phyloP scores from a whole-genome alignment of 2,329 filamentous ascomycete species.

The Scytalidium sp. region DNA sequence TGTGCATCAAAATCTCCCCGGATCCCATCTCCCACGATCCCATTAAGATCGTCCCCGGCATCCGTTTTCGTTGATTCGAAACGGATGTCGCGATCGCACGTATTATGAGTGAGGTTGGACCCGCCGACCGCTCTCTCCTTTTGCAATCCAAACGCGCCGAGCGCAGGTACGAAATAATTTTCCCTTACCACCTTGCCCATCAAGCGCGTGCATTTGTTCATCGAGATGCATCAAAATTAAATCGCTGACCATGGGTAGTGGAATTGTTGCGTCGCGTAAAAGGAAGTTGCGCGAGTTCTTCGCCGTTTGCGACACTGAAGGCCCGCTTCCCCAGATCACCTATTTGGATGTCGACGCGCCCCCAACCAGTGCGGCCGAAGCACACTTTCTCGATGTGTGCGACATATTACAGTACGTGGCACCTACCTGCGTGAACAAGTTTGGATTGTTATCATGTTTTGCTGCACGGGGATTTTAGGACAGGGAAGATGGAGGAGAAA shows the following conservation, averaged over 20 bases:
- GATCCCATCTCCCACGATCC: slow-evolving; percentile 29
- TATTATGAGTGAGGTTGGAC: slow-evolving; percentile 71
- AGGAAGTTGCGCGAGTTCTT: slow-evolving; percentile 88
- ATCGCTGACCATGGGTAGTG: slow-evolving; percentile 42
- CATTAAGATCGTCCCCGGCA: slow-evolving; percentile 36
- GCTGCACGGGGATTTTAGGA: slow-evolving; percentile 14
- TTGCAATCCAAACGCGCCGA: slow-evolving; percentile 63
- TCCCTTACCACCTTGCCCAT: slow-evolving; percentile 2
- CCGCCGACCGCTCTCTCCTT: slow-evolving; percentile 62
- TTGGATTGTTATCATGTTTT: too few species aligned
- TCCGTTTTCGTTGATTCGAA: slow-evolving; percentile 56
- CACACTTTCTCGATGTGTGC: slow-evolving; percentile 52
- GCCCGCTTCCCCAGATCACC: slow-evolving; percentile 54
- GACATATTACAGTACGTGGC: slow-evolving; percentile 59
- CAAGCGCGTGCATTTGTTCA: slow-evolving; percentile 19
- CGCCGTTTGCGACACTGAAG: slow-evolving; percentile 68
- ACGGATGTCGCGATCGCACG: slow-evolving; percentile 65
- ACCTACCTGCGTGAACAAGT: slow-evolving; percentile 13
- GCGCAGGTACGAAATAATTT: slow-evolving; percentile 49
- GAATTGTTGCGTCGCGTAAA: slow-evolving; percentile 81
- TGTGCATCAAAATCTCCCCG: slow-evolving; percentile 1
- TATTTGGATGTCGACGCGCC: slow-evolving; percentile 56
- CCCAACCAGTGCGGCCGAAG: slow-evolving; percentile 48
- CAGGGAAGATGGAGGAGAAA: slow-evolving; percentile 5
- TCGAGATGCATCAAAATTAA: slow-evolving; percentile 18